These are phyloP conservation scores for Apophysomyces trapeziformis DNA, from an alignment of 371 early-diverging fungal genomes.

Conservation along the genomic window DNA sequence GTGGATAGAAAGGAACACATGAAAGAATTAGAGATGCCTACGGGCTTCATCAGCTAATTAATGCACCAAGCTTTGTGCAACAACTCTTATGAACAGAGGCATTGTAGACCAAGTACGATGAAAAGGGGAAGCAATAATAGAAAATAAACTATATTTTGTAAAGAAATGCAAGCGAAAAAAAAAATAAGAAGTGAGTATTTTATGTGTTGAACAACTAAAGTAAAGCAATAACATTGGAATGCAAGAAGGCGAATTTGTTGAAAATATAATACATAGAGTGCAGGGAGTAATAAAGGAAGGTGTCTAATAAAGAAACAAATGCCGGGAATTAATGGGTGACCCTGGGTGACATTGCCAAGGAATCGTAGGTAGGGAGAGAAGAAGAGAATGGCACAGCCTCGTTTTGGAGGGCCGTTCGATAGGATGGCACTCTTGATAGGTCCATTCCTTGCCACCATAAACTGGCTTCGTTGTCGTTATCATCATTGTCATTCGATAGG, in stretches of 20 bases:
- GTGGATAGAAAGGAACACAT: too few species aligned
- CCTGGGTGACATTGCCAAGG: constrained; percentile 27
- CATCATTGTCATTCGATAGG: background rate
- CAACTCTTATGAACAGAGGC: too few species aligned
- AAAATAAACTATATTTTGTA: too few species aligned
- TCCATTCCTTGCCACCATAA: constrained; percentile 50
- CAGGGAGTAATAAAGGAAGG: background rate
- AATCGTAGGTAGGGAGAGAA: constrained; percentile 50
- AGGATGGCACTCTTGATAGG: constrained; percentile 47
- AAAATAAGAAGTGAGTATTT: background rate
- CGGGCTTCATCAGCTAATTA: too few species aligned
- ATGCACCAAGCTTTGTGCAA: too few species aligned
- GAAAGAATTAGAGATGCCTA: too few species aligned
- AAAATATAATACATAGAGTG: constrained; percentile 9
- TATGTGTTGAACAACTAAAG: background rate
- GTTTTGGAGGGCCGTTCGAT: constrained; percentile 42
- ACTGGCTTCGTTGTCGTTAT: constrained; percentile 15
- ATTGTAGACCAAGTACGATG: too few species aligned
- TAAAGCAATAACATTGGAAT: background rate
- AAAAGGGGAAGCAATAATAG: too few species aligned
- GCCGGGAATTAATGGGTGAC: constrained; percentile 13
- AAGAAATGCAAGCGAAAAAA: too few species aligned
- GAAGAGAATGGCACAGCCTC: constrained; percentile 38
- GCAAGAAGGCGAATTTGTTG: background rate
- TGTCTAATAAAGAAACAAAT: background rate